Evolutionary conservation across 1,139 yeast species (phyloP).

Genomic region (Taiozyma sp.): DNA sequence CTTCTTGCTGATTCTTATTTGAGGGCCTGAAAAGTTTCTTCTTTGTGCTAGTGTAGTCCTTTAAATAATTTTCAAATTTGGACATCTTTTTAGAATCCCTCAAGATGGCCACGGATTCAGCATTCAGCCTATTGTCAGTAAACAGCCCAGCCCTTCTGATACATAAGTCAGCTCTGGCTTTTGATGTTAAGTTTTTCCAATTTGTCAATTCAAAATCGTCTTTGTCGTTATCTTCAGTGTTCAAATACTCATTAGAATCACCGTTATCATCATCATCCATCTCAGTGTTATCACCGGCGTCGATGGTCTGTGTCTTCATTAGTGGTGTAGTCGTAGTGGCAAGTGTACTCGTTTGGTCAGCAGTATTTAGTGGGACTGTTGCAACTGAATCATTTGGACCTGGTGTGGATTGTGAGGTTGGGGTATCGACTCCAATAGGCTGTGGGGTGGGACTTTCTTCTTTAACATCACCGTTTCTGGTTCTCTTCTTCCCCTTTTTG

Average conservation of each 20-base stretch:
- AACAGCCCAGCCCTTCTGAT: constrained; percentile 65
- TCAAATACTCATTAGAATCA: constrained; percentile 27
- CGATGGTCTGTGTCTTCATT: neutral
- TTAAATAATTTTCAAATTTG: constrained; percentile 26
- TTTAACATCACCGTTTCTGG: constrained; percentile 30
- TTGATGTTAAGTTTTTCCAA: constrained; percentile 80
- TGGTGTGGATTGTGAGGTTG: constrained; percentile 1
- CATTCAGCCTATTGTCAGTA: constrained; percentile 46
- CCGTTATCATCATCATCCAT: constrained; percentile 28
- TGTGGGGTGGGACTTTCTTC: constrained; percentile 14
- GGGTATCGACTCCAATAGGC: neutral
- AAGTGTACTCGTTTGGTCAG: neutral
- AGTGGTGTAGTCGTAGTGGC: neutral
- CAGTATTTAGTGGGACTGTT: neutral
- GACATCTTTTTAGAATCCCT: constrained; percentile 60
- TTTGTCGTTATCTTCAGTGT: constrained; percentile 44
- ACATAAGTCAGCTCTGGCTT: constrained; percentile 73
- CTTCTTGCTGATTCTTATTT: constrained; percentile 23
- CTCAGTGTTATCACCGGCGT: constrained; percentile 19
- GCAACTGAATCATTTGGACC: neutral
- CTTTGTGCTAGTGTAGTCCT: constrained; percentile 23
- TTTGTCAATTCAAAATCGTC: constrained; percentile 70
- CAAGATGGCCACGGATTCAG: constrained; percentile 64
- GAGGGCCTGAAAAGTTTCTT: constrained; percentile 18
- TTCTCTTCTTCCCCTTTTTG: constrained; percentile 29